phyloP scores from a whole-genome alignment of 2,329 filamentous ascomycete species.

The Acrodontium crateriforme region DNA sequence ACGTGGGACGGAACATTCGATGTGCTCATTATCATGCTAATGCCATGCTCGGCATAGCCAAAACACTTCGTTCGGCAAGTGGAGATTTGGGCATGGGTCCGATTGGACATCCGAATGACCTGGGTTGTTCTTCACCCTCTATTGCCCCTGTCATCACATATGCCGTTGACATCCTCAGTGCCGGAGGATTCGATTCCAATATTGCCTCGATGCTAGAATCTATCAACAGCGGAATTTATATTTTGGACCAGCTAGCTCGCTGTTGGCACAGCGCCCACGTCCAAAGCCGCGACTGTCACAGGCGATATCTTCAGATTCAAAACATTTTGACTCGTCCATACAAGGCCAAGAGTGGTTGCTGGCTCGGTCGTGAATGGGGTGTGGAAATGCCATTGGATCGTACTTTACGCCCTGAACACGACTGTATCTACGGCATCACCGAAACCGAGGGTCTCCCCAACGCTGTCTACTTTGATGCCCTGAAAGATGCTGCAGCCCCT shows the following conservation, averaged over 20 bases:
- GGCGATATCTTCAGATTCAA: slow-evolving; percentile 32
- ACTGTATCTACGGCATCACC: slow-evolving; percentile 21
- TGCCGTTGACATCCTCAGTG: slow-evolving; percentile 52
- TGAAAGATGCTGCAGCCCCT: slow-evolving; percentile 4
- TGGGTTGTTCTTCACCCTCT: slow-evolving; percentile 37
- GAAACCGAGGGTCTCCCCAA: slow-evolving; percentile 14
- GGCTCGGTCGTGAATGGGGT: slow-evolving; percentile 21
- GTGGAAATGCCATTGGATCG: slow-evolving; percentile 19
- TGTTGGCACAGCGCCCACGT: slow-evolving; percentile 47
- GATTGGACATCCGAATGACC: slow-evolving; percentile 27
- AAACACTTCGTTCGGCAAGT: slow-evolving; percentile 8
- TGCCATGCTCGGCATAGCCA: slow-evolving; percentile 32
- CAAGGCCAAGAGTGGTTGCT: slow-evolving; percentile 23
- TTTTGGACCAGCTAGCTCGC: slow-evolving; percentile 41
- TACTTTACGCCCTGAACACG: slow-evolving; percentile 15
- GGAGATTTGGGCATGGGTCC: slow-evolving; percentile 8
- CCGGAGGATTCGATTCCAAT: slow-evolving; percentile 40
- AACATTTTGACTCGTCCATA: slow-evolving; percentile 24
- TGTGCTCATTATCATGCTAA: slow-evolving; percentile 40
- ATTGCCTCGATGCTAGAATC: slow-evolving; percentile 40
- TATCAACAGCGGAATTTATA: slow-evolving; percentile 38
- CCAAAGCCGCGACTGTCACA: slow-evolving; percentile 37
- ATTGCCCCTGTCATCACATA: slow-evolving; percentile 48
- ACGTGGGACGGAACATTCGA: slow-evolving; percentile 33
- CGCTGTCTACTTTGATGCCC: slow-evolving; percentile 10